Base-by-base conservation (phyloP, 1,139 yeast genomes). In the Debaryomyces subglobosus region DNA sequence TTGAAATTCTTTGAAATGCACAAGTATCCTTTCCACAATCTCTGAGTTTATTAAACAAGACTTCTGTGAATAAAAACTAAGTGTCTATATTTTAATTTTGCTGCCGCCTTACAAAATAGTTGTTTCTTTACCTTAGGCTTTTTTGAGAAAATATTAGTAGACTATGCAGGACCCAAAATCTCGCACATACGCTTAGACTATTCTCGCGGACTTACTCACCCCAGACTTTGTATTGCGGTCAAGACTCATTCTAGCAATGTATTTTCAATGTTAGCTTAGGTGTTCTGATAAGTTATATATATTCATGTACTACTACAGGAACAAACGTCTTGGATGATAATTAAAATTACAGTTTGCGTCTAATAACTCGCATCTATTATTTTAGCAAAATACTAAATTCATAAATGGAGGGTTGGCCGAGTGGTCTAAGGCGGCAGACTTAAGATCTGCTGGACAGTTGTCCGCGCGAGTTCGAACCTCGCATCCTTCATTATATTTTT, bases 391-490 rank as follows among this genome's bases (percentile, higher is more conserved):
- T n/a, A n/a, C n/a, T n/a, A n/a, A n/a, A n/a, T n/a, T n/a, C n/a
- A n/a, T 78, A 78, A 73, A 78, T 72, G 78, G 78, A 72, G 78
- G n/a, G n/a, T n/a, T n/a, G n/a, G n/a, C n/a, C n/a, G n/a, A n/a
- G n/a, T n/a, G n/a, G n/a, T n/a, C n/a, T 73, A 73, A 73, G 79
- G 79, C 78, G 79, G 78, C 71, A 71, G 79, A 74, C 79, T 74
- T 74, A 74, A 74, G 79, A 71, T 74, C 79, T 69, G 71, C 70
- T 74, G 79, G 79, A 72, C 76, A 58, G 60, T 64, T 69, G 82
- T 80, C 86, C 86, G 86, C 86, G 86, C 86, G 86, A 81, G 86
- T 82, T 82, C 86, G 86, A 82, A 81, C 85, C 86, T 81, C 86
- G 86, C 86, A 80, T 78, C 86, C 86, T 81, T 81, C 86, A 82